These are phyloP conservation scores for Gynostemma pentaphyllum DNA, from an alignment of 306 rosid genomes.

Conservation along the genomic window DNA sequence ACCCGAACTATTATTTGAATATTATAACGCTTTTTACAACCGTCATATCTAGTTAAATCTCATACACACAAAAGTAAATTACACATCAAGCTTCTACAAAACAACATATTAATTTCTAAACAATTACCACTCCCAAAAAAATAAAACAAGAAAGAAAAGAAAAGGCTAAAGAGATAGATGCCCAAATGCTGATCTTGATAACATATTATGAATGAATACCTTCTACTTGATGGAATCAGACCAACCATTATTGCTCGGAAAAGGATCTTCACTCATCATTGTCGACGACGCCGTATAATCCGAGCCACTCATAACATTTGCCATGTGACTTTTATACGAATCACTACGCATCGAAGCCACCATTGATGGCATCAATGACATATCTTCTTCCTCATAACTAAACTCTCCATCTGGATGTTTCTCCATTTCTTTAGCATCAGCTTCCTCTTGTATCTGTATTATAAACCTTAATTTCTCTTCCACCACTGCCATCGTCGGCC, in stretches of 20 bases:
- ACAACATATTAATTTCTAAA: too few species aligned
- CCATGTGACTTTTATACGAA: neutral
- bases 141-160: too few species aligned
- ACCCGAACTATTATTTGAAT: too few species aligned
- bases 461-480: neutral
- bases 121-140: too few species aligned
- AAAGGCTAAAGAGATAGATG: too few species aligned
- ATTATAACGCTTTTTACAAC: too few species aligned
- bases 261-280: neutral
- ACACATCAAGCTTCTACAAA: too few species aligned
- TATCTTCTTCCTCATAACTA: neutral
- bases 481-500: conserved; percentile 9
- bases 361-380: neutral
- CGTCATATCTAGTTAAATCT: too few species aligned
- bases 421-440: neutral
- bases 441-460: neutral
- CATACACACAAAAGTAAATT: too few species aligned
- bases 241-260: neutral
- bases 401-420: neutral
- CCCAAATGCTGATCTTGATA: too few species aligned
- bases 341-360: neutral
- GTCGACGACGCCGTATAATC: conserved; percentile 2
- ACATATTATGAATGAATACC: too few species aligned
- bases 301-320: neutral
- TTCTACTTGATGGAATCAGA: neutral